These are phyloP conservation scores for Lentinula sp. DNA, from an alignment of 768 basidiomycete genomes.

Conservation along the genomic window DNA sequence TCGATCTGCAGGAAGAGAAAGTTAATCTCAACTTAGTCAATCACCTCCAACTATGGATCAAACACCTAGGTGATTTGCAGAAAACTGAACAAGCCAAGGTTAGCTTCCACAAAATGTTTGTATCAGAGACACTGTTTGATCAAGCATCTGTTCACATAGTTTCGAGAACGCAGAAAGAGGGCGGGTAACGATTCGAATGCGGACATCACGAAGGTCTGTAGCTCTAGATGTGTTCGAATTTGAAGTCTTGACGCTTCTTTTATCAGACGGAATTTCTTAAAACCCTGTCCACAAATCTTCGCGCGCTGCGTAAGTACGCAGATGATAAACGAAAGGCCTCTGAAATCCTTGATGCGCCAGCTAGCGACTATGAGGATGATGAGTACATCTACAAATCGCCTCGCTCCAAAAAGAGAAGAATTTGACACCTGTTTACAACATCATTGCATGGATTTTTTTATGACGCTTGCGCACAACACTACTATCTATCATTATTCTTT, in stretches of 20 bases:
- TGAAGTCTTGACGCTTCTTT: not conserved
- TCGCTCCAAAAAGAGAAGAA: conserved; percentile 3
- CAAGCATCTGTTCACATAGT: conserved; percentile 28
- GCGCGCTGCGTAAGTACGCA: conserved; percentile 56
- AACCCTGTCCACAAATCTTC: conserved; percentile 50
- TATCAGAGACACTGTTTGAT: not conserved
- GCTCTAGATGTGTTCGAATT: not conserved
- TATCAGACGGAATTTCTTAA: conserved; percentile 65
- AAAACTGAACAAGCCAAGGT: conserved; percentile 73
- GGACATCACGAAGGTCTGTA: conserved; percentile 53
- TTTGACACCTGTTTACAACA: not conserved
- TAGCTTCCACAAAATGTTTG: not conserved
- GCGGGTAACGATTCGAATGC: conserved; percentile 40
- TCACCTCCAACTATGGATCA: conserved; percentile 61
- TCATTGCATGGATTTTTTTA: not conserved
- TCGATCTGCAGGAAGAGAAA: conserved; percentile 21
- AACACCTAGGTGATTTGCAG: conserved; percentile 50
- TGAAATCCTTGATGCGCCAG: not conserved
- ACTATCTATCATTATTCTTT: not conserved
- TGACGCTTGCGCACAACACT: not conserved
- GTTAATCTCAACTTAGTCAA: conserved; percentile 30
- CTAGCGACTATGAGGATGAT: not conserved
- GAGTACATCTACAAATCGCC: conserved; percentile 3
- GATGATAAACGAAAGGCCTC: conserved; percentile 35
- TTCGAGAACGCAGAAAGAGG: conserved; percentile 53